Conservation (phyloP, 2,329 filamentous ascomycete genomes). For the Cordyceps javanica region DNA sequence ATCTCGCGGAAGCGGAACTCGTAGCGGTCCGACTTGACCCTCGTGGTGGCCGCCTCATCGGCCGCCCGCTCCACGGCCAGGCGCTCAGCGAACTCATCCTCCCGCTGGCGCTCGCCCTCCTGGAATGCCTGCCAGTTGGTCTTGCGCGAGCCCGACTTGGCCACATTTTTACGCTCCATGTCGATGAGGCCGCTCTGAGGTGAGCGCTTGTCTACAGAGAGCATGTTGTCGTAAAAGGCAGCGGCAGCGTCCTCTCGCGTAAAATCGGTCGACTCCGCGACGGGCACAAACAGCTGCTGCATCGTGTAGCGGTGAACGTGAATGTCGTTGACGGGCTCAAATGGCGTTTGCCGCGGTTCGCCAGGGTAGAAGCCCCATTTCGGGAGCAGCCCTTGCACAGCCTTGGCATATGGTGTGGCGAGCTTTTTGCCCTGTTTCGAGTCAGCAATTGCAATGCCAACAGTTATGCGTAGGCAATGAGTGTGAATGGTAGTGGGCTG, state of each 20-base stretch:
- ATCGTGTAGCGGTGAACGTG: slow-evolving; percentile 55
- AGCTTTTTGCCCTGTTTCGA: slow-evolving; percentile 64
- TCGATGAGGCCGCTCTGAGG: slow-evolving; percentile 56
- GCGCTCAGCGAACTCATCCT: slow-evolving; percentile 31
- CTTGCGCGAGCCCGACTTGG: slow-evolving; percentile 34
- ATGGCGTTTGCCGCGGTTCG: slow-evolving; percentile 36
- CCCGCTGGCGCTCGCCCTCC: slow-evolving; percentile 36
- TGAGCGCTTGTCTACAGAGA: slow-evolving; percentile 55
- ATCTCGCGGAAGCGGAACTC: slow-evolving; percentile 59
- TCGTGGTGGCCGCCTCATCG: slow-evolving; percentile 36
- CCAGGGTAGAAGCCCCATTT: slow-evolving; percentile 51
- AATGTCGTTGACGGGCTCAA: slow-evolving; percentile 60
- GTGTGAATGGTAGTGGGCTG: slow-evolving; percentile 13
- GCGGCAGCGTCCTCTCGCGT: slow-evolving; percentile 60
- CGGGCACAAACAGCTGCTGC: slow-evolving; percentile 60
- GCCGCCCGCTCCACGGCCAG: slow-evolving; percentile 27
- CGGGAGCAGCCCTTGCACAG: slow-evolving; percentile 76
- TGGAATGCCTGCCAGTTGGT: slow-evolving; percentile 37
- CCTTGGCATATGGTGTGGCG: slow-evolving; percentile 68
- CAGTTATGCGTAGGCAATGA: neutral
- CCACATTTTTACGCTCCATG: slow-evolving; percentile 36
- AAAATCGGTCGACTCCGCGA: slow-evolving; percentile 56
- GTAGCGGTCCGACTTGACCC: slow-evolving; percentile 46
- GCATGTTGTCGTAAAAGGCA: slow-evolving; percentile 54
- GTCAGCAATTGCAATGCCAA: slow-evolving; percentile 20